A percentile compares a stretch with the other conserved stretches of the same genome.
These are phyloP conservation scores for Clonostachys rosea DNA, from an alignment of 2,329 filamentous ascomycete genomes.

Conservation along the genomic window DNA sequence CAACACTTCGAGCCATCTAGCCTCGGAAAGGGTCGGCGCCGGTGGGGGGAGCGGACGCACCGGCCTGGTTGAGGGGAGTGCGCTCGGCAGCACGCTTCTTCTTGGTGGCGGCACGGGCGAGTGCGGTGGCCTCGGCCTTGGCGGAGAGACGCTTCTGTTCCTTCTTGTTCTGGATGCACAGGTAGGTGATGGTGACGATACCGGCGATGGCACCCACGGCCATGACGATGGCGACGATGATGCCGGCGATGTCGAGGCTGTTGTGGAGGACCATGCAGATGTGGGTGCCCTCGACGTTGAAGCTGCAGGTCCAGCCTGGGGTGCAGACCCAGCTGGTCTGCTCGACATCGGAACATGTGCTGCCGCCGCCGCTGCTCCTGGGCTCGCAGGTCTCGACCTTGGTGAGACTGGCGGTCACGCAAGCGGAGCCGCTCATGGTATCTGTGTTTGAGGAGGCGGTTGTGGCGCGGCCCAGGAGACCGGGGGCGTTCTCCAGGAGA, in stretches of 20 bases:
- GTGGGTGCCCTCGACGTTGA: slow-evolving; percentile 23
- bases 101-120: slow-evolving; percentile 41
- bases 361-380: slow-evolving; percentile 16
- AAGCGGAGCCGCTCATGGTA: slow-evolving; percentile 5
- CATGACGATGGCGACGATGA: slow-evolving; percentile 44
- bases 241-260: slow-evolving; percentile 33
- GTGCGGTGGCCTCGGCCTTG: slow-evolving; percentile 43
- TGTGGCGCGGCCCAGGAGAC: neutral
- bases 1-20: slow-evolving; percentile 13
- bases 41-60: slow-evolving; percentile 11
- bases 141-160: slow-evolving; percentile 34
- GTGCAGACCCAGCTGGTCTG: slow-evolving; percentile 31
- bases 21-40: slow-evolving; percentile 26
- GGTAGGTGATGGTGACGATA: slow-evolving; percentile 36
- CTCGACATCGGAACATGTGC: slow-evolving; percentile 28
- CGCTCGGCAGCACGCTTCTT: slow-evolving; percentile 29
- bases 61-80: slow-evolving; percentile 23
- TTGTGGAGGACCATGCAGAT: slow-evolving; percentile 34
- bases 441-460: slow-evolving; percentile 12
- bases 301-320: slow-evolving; percentile 42
- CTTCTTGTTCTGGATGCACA: slow-evolving; percentile 46
- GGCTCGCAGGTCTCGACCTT: slow-evolving; percentile 6
- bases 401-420: slow-evolving; percentile 28
- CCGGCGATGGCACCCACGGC: slow-evolving; percentile 29
- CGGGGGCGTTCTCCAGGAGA: slow-evolving; percentile 1